These are phyloP conservation scores for Lentinus polychrous DNA, from an alignment of 1,284 basidiomycete species.

Conservation along the genomic window DNA sequence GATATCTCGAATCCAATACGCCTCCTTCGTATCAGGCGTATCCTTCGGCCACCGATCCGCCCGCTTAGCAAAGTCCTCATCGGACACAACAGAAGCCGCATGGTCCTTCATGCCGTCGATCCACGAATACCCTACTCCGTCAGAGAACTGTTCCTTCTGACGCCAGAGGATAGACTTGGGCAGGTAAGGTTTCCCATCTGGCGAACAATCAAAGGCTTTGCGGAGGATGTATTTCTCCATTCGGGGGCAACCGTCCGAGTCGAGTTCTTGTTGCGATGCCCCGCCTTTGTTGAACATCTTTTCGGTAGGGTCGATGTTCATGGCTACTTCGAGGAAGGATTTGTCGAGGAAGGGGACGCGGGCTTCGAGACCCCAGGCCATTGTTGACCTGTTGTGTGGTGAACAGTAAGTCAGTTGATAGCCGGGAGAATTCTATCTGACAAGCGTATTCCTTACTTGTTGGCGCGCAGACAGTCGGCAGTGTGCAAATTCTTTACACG, in stretches of 20 bases:
- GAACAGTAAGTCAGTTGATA: too few relatives aligned
- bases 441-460: conserved; percentile 68
- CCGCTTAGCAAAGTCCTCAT: conserved; percentile 76
- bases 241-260: conserved; percentile 79
- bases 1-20: conserved; percentile 89
- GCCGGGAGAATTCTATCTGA: too few relatives aligned
- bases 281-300: conserved; percentile 91
- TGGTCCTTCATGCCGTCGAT: conserved; percentile 98
- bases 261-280: conserved; percentile 57
- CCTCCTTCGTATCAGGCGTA: conserved; percentile 96
- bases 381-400: conserved; percentile 80
- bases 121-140: conserved; percentile 99
- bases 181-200: conserved; percentile 89
- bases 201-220: conserved; percentile 92
- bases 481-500: conserved; percentile 99
- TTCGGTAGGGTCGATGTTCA: conserved; percentile 85
- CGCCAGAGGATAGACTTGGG: conserved; percentile 96
- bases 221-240: conserved; percentile 99
- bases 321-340: conserved; percentile 88
- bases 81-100: conserved; percentile 69
- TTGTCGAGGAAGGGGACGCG: conserved; percentile 99
- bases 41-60: conserved; percentile 75
- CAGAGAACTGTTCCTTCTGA: conserved; percentile 99
- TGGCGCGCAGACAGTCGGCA: conserved; percentile 94
- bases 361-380: conserved; percentile 99